Conservation (phyloP, 257 asterid species). For the Solanum arcanum region DNA sequence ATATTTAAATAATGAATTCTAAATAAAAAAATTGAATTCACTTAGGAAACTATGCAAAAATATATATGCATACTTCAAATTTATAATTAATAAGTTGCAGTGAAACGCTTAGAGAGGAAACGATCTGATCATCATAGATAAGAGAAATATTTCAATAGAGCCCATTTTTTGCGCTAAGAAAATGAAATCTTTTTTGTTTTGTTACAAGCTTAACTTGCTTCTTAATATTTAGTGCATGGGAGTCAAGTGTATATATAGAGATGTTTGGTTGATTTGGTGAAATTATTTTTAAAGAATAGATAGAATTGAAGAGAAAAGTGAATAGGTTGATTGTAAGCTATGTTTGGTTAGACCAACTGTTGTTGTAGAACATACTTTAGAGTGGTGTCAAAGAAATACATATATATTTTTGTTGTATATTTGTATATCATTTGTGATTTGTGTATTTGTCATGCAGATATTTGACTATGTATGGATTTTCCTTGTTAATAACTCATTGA, state of each 20-base stretch:
- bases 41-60: background rate
- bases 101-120: background rate
- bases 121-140: slow-evolving; percentile 2
- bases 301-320: background rate
- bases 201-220: background rate
- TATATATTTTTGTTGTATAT: no score
- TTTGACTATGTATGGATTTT: background rate
- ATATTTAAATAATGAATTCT: background rate
- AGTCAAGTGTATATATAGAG: slow-evolving; percentile 2
- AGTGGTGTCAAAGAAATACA: background rate
- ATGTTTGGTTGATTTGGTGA: slow-evolving; percentile 12
- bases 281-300: background rate
- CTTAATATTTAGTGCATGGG: background rate
- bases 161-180: slow-evolving; percentile 1
- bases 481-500: background rate
- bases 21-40: background rate
- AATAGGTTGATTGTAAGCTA: background rate
- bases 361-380: background rate
- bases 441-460: background rate
- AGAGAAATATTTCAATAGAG: background rate
- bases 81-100: slow-evolving; percentile 21
- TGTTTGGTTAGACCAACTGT: slow-evolving; percentile 11
- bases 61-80: slow-evolving; percentile 17
- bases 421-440: background rate
- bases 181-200: background rate